Base-by-base conservation (phyloP, 306 rosid species). In the Medicago ruthenica region DNA sequence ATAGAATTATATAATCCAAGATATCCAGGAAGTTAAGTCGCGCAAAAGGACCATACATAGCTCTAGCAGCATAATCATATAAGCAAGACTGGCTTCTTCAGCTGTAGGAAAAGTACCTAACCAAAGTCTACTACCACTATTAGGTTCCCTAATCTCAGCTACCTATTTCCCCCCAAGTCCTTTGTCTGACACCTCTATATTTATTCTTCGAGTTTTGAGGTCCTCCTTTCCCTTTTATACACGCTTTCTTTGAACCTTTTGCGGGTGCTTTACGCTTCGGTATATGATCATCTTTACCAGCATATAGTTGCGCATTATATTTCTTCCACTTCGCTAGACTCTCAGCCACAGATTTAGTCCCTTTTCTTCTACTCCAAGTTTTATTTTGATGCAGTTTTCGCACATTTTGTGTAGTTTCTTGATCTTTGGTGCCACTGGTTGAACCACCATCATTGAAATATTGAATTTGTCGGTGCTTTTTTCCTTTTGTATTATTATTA, bases 111-210 rank as follows among this genome's bases (percentile, higher is more conserved):
- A 93, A 41, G 98, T 90, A 17, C 98, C 98, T 27, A 93, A 81
- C 98, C 97, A 90, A 16, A 93, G 95, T 48, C 98, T 82, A 15
- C 75, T 89, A 0, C 98, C 96, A 75, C 88, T 76, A 39, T 93
- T 86, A 0, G 99, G 99, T 70, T 90, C 97, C 14, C 99, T 69
- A 15, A 96, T 92, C 78, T 96, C 99, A 0, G 92, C 97, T 55
- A 96, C 99, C 99, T 98, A 96, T 58, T 90, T 92, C 0, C 99
- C n/a, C 99, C 99, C 99, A 96, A 0, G 98, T 96, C 74, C 99
- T 92, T 82, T 96, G 99, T 74, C 99, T 86, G 61, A 96, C 99
- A 21, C 99, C 99, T 71, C 99, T 89, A 82, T 86, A 92, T 5
- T 87, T 89, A 77, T 96, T 89, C 39, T 67, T 17, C 1, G 89